These are phyloP conservation scores for Polymyxa betae DNA, from an alignment of 208 protist genomes.

Conservation along the genomic window DNA sequence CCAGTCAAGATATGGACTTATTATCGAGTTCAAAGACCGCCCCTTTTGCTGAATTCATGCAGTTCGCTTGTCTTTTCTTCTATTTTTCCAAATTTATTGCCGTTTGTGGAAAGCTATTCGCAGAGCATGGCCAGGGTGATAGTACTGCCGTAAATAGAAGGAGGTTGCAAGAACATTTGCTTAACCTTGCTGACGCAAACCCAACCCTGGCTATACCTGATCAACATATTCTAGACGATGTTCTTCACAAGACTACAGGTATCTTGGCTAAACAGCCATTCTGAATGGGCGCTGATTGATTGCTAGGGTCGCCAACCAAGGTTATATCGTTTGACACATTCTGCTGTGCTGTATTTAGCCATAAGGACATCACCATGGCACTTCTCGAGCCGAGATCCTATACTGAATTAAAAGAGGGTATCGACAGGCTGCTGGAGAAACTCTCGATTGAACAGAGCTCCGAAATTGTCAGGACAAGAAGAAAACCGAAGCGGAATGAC, in stretches of 20 bases:
- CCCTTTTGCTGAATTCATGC: background rate
- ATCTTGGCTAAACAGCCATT: background rate
- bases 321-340: conserved; percentile 17
- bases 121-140: background rate
- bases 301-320: background rate
- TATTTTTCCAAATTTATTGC: background rate
- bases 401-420: conserved; percentile 28
- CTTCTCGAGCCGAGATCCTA: conserved; percentile 30
- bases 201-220: background rate
- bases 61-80: background rate
- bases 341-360: background rate
- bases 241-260: background rate
- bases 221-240: background rate
- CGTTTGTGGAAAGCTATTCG: background rate
- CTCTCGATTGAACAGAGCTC: background rate
- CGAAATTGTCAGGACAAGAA: background rate
- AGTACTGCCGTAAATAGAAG: background rate
- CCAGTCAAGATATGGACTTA: background rate
- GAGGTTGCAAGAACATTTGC: background rate
- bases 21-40: too few relatives aligned
- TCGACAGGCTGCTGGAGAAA: conserved; percentile 26
- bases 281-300: background rate
- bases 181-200: background rate
- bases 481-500: background rate
- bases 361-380: background rate